A percentile compares a stretch with the other conserved stretches of the same genome.
phyloP scores from a whole-genome alignment of 2,329 filamentous ascomycete species.

The Trichothecium sympodiale region DNA sequence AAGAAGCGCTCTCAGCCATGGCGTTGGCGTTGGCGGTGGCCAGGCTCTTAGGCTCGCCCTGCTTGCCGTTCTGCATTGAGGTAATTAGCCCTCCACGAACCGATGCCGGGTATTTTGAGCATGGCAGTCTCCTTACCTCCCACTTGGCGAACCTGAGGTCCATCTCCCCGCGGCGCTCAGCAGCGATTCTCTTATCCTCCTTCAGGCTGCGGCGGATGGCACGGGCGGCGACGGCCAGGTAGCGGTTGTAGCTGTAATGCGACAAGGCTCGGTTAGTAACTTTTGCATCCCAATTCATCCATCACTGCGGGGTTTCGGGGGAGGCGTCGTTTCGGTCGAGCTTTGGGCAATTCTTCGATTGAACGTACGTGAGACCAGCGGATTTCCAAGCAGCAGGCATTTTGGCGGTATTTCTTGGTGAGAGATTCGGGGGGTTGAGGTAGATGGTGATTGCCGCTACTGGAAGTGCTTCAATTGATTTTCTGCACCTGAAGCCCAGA shows the following conservation, averaged over 20 bases:
- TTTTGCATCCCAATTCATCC: no score
- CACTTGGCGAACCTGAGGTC: conserved; percentile 90
- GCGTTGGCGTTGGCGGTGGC: conserved; percentile 39
- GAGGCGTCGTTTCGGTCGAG: no score
- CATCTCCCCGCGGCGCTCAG: conserved; percentile 82
- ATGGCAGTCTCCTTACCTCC: conserved; percentile 59
- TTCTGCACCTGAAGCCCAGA: conserved; percentile 11
- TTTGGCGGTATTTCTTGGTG: conserved; percentile 39
- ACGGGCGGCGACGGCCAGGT: conserved; percentile 89
- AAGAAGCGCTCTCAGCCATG: conserved; percentile 25
- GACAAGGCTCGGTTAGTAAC: not conserved
- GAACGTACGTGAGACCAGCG: conserved; percentile 86
- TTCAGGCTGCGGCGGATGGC: conserved; percentile 94
- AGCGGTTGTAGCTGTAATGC: conserved; percentile 86
- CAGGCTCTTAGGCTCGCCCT: conserved; percentile 72
- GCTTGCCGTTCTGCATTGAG: conserved; percentile 88
- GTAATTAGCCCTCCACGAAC: conserved; percentile 20
- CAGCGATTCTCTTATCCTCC: conserved; percentile 78
- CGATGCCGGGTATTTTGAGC: conserved; percentile 13
- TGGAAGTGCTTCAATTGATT: conserved; percentile 23
- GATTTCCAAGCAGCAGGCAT: conserved; percentile 99
- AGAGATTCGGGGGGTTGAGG: conserved; percentile 1
- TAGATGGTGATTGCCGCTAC: conserved; percentile 10
- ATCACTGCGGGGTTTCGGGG: no score
- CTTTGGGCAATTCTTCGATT: no score